phyloP scores from a whole-genome alignment of 257 asterid species.

The Vinca minor region DNA sequence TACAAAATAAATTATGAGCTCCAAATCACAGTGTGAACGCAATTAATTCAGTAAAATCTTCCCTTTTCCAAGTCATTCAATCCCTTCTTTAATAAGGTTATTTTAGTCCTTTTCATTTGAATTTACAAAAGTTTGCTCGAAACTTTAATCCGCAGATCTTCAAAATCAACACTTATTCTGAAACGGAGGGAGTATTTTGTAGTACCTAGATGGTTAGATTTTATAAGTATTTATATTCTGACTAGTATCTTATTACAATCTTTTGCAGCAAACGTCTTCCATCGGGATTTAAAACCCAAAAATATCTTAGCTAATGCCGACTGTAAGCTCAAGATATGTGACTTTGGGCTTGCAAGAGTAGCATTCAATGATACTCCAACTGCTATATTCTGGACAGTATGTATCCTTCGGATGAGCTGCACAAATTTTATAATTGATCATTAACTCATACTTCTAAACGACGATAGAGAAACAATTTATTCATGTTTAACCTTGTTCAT shows the following conservation, averaged over 20 bases:
- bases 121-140: too few relatives aligned
- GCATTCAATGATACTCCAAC: conserved; percentile 90
- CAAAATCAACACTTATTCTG: too few relatives aligned
- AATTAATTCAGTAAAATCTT: too few relatives aligned
- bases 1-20: too few relatives aligned
- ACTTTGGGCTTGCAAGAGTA: conserved; percentile 88
- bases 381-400: conserved; percentile 85
- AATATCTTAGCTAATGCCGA: conserved; percentile 87
- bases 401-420: conserved; percentile 22
- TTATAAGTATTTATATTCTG: conserved; percentile 1
- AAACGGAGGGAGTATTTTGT: too few relatives aligned
- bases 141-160: too few relatives aligned
- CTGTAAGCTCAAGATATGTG: conserved; percentile 81
- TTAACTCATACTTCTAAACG: neutral
- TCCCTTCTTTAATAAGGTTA: too few relatives aligned
- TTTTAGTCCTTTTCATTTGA: too few relatives aligned
- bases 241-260: conserved; percentile 11
- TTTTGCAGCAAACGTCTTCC: conserved; percentile 71
- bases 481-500: neutral
- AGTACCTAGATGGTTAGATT: neutral
- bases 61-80: too few relatives aligned
- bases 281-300: conserved; percentile 83
- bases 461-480: neutral
- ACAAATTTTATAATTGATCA: neutral
- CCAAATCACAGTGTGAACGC: too few relatives aligned